Evolutionary conservation across 192 early-diverging fungal species (phyloP).

Genomic region (Gigaspora rosea): DNA sequence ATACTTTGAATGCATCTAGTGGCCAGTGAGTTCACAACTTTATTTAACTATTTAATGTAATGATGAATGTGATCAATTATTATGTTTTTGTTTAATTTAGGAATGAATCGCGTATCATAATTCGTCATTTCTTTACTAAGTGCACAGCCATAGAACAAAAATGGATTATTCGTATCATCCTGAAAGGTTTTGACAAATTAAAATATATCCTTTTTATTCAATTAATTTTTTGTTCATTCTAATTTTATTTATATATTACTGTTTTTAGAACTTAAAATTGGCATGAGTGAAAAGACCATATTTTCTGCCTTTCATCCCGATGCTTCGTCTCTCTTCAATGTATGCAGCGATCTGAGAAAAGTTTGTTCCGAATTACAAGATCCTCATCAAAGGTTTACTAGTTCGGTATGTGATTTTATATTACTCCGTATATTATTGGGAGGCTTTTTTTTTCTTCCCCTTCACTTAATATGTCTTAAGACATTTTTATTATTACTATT

Average conservation of each 20-base stretch:
- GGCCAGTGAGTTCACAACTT: constrained; percentile 27
- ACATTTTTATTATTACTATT: not conserved
- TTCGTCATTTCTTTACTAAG: constrained; percentile 55
- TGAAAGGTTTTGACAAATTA: constrained; percentile 56
- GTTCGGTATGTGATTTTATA: constrained; percentile 3
- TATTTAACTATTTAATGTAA: too few relatives aligned
- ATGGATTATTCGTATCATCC: constrained; percentile 76
- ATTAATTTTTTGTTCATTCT: not conserved
- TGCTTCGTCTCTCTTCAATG: constrained; percentile 67
- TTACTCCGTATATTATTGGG: too few relatives aligned
- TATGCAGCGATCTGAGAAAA: constrained; percentile 61
- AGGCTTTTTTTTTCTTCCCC: too few relatives aligned
- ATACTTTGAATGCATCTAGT: constrained; percentile 42
- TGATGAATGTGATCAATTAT: not conserved
- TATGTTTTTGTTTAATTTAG: constrained; percentile 18
- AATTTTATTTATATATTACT: not conserved
- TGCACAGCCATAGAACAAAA: constrained; percentile 71
- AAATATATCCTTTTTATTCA: not conserved
- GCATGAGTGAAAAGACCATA: constrained; percentile 71
- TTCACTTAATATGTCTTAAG: too few relatives aligned
- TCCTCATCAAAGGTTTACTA: constrained; percentile 33
- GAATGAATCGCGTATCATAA: constrained; percentile 43
- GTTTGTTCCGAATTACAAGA: constrained; percentile 60
- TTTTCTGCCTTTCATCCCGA: constrained; percentile 69
- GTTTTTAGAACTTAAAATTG: constrained; percentile 65